Base-by-base conservation (phyloP, 139 green algal genomes). In the Tetraselmis chui region DNA sequence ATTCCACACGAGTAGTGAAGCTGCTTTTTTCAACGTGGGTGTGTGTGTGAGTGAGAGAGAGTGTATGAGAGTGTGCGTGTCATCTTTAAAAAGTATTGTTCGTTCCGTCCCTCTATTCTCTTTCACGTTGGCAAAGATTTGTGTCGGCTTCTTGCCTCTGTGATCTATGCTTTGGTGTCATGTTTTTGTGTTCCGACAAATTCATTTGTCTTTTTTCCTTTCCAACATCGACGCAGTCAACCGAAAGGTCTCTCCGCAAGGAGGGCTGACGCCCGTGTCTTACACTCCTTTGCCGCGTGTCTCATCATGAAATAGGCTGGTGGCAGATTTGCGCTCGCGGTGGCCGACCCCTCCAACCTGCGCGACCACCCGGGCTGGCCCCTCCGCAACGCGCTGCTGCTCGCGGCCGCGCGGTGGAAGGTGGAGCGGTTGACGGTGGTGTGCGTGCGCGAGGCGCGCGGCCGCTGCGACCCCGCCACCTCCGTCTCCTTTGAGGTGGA, bases 371-470 rank as follows among this genome's bases (percentile, higher is more conserved):
- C 96, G 0, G 91, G 91, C 27, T 98, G 95, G 95, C 86, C 90
- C 2, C 90, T 98, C 67, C 86, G 95, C 2, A 98, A 98, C 84
- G 29, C 92, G 75, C 92, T 98, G 80, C 85, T 96, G 32, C 77
- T 97, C 76, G 90, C 91, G 2, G 87, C 88, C 0, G 85, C 32
- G 32, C 45, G 82, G 31, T 91, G 83, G 81, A 59, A 18, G 28
- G 83, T 80, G 2, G 75, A 32, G 29, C 76, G 84, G 27, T 92
- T 89, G 88, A 30, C 79, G 27, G 91, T 98, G 83, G 59, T 97
- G 80, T 96, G 92, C 80, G 76, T 95, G 27, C 84, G 93, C 0
- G 84, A 91, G 78, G 84, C 78, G 24, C 82, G 77, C 2, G 88
- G 91, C 22, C 59, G 81, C 0, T 59, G 80, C 22, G 83, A 85